Conservation (phyloP, 2,329 filamentous ascomycete genomes). For the Aspergillus melleus region DNA sequence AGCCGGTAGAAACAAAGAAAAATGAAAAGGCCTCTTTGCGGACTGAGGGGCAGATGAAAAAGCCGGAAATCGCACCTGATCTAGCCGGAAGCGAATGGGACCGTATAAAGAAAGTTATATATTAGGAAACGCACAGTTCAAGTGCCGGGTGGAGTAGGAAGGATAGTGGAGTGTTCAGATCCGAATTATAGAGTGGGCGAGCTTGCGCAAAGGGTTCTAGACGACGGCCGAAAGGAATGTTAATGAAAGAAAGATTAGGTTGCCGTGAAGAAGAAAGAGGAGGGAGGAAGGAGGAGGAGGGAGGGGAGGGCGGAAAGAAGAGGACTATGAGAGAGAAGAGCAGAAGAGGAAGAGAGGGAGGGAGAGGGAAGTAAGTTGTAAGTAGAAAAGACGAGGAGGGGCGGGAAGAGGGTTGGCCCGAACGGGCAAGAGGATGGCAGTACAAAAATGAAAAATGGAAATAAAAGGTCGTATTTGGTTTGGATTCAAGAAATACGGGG, state of each 20-base stretch:
- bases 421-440: constrained; percentile 17
- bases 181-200: constrained; percentile 36
- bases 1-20: constrained; percentile 2
- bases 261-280: constrained; percentile 16
- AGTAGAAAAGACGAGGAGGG: constrained; percentile 17
- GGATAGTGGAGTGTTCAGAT: constrained; percentile 10
- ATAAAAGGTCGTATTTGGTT: background rate
- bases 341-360: constrained; percentile 10
- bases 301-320: constrained; percentile 15
- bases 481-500: background rate
- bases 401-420: constrained; percentile 22
- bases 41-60: background rate
- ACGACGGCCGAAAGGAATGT: constrained; percentile 12
- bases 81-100: constrained; percentile 4
- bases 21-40: background rate
- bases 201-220: constrained; percentile 27
- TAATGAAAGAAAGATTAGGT: constrained; percentile 9
- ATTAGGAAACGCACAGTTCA: constrained; percentile 9
- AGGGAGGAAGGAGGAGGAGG: constrained; percentile 14
- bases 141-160: constrained; percentile 11
- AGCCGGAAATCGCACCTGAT: constrained; percentile 5
- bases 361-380: constrained; percentile 10
- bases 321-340: constrained; percentile 14
- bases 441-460: constrained; percentile 5
- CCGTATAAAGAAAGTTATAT: constrained; percentile 8